A percentile compares a stretch with the other conserved stretches of the same genome.
Conservation (phyloP, 257 asterid species). For the Salvia splendens region DNA sequence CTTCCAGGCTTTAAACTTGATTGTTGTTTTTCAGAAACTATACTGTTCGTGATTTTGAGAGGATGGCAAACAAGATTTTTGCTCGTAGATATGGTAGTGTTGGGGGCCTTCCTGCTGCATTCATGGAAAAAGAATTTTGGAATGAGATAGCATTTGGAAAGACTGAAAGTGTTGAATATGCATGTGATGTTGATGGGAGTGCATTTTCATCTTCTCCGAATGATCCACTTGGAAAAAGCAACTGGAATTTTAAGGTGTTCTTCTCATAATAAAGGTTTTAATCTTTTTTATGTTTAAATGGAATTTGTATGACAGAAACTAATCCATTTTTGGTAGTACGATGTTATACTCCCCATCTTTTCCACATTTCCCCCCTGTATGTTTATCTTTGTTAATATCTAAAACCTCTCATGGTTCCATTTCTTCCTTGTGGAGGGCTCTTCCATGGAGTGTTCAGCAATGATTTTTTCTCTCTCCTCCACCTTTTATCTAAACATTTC, state of each 20-base stretch:
- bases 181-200: constrained; percentile 99
- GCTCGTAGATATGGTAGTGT: constrained; percentile 79
- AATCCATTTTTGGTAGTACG: not conserved
- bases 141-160: constrained; percentile 91
- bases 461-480: not conserved
- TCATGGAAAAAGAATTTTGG: constrained; percentile 97
- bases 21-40: constrained; percentile 65
- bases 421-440: not conserved
- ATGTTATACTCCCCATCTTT: not conserved
- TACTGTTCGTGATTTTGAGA: constrained; percentile 91
- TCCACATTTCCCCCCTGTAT: not conserved
- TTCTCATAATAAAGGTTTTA: constrained; percentile 31
- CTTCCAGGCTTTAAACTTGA: constrained; percentile 35
- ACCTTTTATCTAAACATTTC: constrained; percentile 12
- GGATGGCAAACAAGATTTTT: constrained; percentile 91
- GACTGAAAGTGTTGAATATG: constrained; percentile 97
- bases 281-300: not conserved
- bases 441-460: not conserved
- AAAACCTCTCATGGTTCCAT: not conserved
- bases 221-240: constrained; percentile 88
- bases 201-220: constrained; percentile 86
- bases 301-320: constrained; percentile 10
- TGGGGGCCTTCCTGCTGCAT: constrained; percentile 83
- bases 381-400: not conserved
- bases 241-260: constrained; percentile 94